phyloP scores from a whole-genome alignment of 2,329 filamentous ascomycete species.

The Clathrospora elynae region DNA sequence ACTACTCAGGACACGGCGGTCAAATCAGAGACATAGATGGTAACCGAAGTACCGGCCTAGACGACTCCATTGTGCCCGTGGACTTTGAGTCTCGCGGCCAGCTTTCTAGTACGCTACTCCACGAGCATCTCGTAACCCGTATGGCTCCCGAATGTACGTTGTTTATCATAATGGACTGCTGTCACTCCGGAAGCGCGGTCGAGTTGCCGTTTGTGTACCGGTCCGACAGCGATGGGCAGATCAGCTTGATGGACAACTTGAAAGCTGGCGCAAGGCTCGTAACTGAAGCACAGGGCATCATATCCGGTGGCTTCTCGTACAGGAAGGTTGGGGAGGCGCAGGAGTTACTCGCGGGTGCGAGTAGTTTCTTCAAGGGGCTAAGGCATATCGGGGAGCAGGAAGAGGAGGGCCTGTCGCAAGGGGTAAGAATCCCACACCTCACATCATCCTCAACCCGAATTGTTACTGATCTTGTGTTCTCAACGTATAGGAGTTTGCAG shows the following conservation, averaged over 20 bases:
- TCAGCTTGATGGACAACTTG: conserved; percentile 62
- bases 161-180: conserved; percentile 66
- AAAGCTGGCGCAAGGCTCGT: conserved; percentile 58
- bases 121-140: conserved; percentile 58
- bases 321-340: conserved; percentile 57
- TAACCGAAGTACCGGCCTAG: conserved; percentile 41
- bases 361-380: conserved; percentile 59
- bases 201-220: conserved; percentile 65
- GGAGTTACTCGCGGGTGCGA: conserved; percentile 60
- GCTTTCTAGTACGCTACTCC: conserved; percentile 58
- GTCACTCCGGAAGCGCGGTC: conserved; percentile 64
- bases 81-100: conserved; percentile 60
- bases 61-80: conserved; percentile 61
- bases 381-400: conserved; percentile 54
- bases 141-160: conserved; percentile 58
- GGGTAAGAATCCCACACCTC: too few species aligned
- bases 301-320: conserved; percentile 59
- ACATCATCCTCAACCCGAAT: too few species aligned
- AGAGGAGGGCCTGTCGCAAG: conserved; percentile 53
- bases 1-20: conserved; percentile 65
- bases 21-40: conserved; percentile 57
- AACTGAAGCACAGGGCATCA: conserved; percentile 56
- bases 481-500: conserved; percentile 50
- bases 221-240: conserved; percentile 61
- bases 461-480: too few species aligned